phyloP scores from a whole-genome alignment of 345 rosid genomes.

The Geranium rotundifolium region DNA sequence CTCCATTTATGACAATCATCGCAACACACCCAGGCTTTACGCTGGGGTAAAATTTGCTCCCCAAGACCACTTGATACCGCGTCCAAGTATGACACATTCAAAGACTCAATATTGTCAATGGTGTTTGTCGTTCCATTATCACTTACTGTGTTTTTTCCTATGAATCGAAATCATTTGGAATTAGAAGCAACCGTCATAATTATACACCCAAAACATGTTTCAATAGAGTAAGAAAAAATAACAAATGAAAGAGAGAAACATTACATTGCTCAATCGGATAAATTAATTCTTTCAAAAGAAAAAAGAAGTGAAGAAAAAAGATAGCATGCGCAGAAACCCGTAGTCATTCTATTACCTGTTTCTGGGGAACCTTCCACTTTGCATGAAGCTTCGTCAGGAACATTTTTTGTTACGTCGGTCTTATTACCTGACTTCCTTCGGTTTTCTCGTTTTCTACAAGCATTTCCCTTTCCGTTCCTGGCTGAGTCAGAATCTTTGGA shows the following conservation, averaged over 20 bases:
- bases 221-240: slow-evolving; percentile 1
- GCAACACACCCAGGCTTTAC: slow-evolving; percentile 90
- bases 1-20: slow-evolving; percentile 96
- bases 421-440: slow-evolving; percentile 22
- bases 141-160: slow-evolving; percentile 24
- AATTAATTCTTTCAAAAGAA: background rate
- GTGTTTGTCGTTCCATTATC: slow-evolving; percentile 19
- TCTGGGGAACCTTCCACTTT: slow-evolving; percentile 18
- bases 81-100: slow-evolving; percentile 28
- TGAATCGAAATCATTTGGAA: slow-evolving; percentile 12
- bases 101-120: slow-evolving; percentile 16
- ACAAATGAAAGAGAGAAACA: background rate
- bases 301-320: background rate
- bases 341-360: slow-evolving; percentile 35
- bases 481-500: slow-evolving; percentile 34
- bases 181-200: slow-evolving; percentile 2
- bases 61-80: slow-evolving; percentile 18
- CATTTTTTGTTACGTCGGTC: slow-evolving; percentile 27
- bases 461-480: slow-evolving; percentile 31
- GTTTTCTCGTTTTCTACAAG: slow-evolving; percentile 22
- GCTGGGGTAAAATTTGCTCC: slow-evolving; percentile 30
- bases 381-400: slow-evolving; percentile 14
- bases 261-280: background rate
- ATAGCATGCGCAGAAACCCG: slow-evolving; percentile 2
- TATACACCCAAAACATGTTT: background rate